Evolutionary conservation across 2,329 filamentous ascomycete genomes (phyloP).

Genomic region (Scortechinia acanthostroma): DNA sequence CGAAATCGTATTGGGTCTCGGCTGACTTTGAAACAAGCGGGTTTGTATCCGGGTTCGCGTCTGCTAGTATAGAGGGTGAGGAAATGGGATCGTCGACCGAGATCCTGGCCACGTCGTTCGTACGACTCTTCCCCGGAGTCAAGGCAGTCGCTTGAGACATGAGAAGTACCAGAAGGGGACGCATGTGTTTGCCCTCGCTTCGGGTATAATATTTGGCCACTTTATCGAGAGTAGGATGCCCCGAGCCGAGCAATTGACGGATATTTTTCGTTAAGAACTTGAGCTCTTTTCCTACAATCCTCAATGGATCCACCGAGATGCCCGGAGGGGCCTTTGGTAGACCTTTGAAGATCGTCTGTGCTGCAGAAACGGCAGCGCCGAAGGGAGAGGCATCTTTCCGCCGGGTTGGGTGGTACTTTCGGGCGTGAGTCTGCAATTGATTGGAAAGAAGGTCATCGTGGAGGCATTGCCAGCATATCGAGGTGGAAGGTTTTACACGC

Average conservation of each 20-base stretch:
- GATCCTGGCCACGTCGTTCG: conserved; percentile 18
- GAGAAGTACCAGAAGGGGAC: conserved; percentile 86
- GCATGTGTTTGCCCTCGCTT: conserved; percentile 91
- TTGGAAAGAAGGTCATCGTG: not conserved
- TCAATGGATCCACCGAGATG: conserved; percentile 78
- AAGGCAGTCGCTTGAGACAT: conserved; percentile 92
- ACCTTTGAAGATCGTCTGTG: conserved; percentile 59
- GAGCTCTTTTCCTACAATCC: conserved; percentile 91
- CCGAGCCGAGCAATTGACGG: conserved; percentile 82
- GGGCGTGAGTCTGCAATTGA: not conserved
- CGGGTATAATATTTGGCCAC: conserved; percentile 98
- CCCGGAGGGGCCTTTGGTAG: conserved; percentile 53
- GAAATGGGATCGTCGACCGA: conserved; percentile 29
- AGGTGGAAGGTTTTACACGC: not conserved
- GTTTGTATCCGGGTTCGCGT: conserved; percentile 68
- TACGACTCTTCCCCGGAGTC: not conserved
- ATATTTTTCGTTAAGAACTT: conserved; percentile 93
- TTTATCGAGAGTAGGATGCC: conserved; percentile 87
- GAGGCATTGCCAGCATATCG: not conserved
- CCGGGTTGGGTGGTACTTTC: not conserved
- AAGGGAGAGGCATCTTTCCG: conserved; percentile 45
- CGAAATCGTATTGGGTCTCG: conserved; percentile 22
- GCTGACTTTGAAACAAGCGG: conserved; percentile 41
- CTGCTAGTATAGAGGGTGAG: conserved; percentile 42
- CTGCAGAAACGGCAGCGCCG: conserved; percentile 55